These are phyloP conservation scores for Boletus semigastroideus DNA, from an alignment of 1,284 basidiomycete genomes.

Conservation along the genomic window DNA sequence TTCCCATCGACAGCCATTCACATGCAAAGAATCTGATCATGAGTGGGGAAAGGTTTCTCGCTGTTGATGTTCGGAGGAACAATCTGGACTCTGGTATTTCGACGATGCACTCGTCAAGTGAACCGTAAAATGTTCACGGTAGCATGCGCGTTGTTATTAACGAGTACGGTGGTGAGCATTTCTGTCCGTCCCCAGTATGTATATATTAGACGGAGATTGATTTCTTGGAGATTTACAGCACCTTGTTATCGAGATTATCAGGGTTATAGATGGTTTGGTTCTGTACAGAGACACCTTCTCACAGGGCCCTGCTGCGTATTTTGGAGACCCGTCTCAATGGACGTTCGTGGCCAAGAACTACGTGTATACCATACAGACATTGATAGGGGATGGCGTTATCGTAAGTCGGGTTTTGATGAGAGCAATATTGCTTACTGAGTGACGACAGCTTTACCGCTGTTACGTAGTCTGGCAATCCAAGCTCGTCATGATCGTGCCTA, in stretches of 20 bases:
- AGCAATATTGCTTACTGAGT: background rate
- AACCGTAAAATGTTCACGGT: constrained; percentile 1
- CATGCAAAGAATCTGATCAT: background rate
- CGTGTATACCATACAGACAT: constrained; percentile 24
- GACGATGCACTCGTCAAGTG: background rate
- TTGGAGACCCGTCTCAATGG: constrained; percentile 1
- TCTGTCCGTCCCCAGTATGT: background rate
- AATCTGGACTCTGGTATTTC: background rate
- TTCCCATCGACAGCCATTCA: background rate
- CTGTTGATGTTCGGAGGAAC: constrained; percentile 10
- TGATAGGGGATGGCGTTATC: constrained; percentile 35
- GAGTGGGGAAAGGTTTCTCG: constrained; percentile 1
- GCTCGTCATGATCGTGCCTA: constrained; percentile 18
- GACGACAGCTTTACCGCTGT: constrained; percentile 25
- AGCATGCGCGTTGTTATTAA: constrained; percentile 1
- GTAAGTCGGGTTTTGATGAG: constrained; percentile 18
- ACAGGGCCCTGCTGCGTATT: constrained; percentile 4
- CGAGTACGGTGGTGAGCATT: constrained; percentile 8
- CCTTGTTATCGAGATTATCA: constrained; percentile 18
- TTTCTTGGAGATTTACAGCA: constrained; percentile 12
- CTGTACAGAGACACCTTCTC: constrained; percentile 1
- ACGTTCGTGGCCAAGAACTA: constrained; percentile 2
- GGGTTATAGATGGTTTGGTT: constrained; percentile 10
- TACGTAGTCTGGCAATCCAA: constrained; percentile 24
- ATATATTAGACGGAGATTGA: background rate